Evolutionary conservation across 2,329 filamentous ascomycete genomes (phyloP).

Genomic region (Macrophomina tecta): DNA sequence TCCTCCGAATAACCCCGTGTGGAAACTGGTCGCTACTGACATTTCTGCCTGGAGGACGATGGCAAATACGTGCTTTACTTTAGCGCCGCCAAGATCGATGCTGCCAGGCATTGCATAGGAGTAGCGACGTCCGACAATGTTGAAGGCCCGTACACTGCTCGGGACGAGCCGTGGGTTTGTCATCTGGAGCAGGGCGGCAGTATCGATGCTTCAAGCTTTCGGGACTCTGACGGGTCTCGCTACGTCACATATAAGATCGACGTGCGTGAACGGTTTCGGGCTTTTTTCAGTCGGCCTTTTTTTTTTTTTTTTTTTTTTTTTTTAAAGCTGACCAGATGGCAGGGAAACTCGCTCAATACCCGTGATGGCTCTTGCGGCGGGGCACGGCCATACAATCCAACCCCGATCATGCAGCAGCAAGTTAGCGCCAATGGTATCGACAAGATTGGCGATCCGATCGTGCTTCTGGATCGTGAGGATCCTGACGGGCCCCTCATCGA

Average conservation of each 20-base stretch:
- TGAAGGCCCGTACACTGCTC: slow-evolving; percentile 61
- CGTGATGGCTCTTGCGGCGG: slow-evolving; percentile 52
- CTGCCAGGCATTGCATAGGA: slow-evolving; percentile 62
- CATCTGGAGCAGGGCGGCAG: slow-evolving; percentile 57
- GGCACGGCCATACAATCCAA: slow-evolving; percentile 46
- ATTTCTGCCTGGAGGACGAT: slow-evolving; percentile 33
- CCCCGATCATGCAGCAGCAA: slow-evolving; percentile 64
- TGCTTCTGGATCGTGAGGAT: slow-evolving; percentile 54
- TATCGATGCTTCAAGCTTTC: slow-evolving; percentile 67
- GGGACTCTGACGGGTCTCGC: slow-evolving; percentile 59
- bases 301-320: not conserved
- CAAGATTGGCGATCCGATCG: slow-evolving; percentile 55
- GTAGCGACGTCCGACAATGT: slow-evolving; percentile 57
- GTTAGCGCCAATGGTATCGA: slow-evolving; percentile 60
- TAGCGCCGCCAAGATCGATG: slow-evolving; percentile 49
- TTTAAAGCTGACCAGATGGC: not conserved
- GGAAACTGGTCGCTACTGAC: no score
- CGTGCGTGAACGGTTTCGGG: slow-evolving; percentile 8
- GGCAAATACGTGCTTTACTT: slow-evolving; percentile 68
- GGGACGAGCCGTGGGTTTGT: slow-evolving; percentile 58
- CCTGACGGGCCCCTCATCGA: slow-evolving; percentile 64
- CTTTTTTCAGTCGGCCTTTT: not conserved
- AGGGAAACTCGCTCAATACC: slow-evolving; percentile 60
- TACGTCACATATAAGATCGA: slow-evolving; percentile 72
- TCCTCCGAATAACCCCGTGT: no score